Conservation (phyloP, 495 filamentous ascomycete species). For the Aspergillus taichungensis region DNA sequence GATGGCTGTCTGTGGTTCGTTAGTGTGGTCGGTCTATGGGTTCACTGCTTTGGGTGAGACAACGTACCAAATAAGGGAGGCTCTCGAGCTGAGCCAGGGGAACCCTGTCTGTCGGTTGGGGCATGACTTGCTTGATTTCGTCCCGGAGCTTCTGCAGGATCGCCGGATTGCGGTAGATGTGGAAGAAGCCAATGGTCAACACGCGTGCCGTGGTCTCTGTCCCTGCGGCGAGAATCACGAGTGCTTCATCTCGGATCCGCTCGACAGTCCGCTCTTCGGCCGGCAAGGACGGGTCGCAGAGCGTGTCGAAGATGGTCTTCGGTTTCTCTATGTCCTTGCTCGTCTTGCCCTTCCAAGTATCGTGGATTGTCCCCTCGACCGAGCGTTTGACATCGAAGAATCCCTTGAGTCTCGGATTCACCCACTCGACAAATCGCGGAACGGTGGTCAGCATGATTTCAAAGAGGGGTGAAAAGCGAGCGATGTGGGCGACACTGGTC, state of each 20-base stretch:
- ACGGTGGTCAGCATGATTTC: no score
- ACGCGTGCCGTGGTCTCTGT: conserved; percentile 31
- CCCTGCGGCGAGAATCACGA: conserved; percentile 29
- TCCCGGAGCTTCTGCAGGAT: conserved; percentile 16
- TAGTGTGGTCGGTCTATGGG: not conserved
- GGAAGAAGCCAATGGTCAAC: conserved; percentile 10
- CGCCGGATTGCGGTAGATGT: conserved; percentile 4
- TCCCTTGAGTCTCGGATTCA: no score
- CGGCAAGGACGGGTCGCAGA: conserved; percentile 12
- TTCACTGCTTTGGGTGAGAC: not conserved
- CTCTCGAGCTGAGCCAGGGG: conserved; percentile 37
- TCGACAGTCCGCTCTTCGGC: conserved; percentile 7
- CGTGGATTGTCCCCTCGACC: no score
- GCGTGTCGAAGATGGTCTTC: conserved; percentile 4
- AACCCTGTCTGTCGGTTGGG: conserved; percentile 14
- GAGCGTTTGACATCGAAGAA: no score
- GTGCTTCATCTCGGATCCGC: conserved; percentile 32
- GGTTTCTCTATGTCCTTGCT: no score
- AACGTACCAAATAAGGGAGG: conserved; percentile 40
- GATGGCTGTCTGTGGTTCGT: conserved; percentile 25
- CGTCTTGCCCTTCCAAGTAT: no score
- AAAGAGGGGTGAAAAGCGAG: no score
- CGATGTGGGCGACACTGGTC: no score
- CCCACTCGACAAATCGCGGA: no score
- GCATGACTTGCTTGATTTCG: conserved; percentile 27